Base-by-base conservation (phyloP, 305 asterid genomes). In the Stenogyne calaminthoides region DNA sequence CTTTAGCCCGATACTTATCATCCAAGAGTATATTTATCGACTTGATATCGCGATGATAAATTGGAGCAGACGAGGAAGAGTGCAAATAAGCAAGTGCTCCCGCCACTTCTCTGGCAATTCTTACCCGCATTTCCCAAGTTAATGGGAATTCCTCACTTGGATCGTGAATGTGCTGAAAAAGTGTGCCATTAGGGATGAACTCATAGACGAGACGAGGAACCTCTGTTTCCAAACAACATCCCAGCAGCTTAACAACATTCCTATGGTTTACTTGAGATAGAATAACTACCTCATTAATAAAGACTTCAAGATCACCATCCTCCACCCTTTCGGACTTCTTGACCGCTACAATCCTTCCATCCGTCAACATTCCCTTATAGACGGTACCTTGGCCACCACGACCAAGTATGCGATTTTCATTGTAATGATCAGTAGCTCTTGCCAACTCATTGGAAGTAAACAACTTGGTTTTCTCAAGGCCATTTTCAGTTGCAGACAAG, bases 231-330 rank as follows among this genome's bases (percentile, higher is more conserved):
- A 80, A 55, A 39, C 86, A 82, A 68, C 84, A 79, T 10, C 86
- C 86, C 5, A 76, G n/a, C 14, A 83, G 8, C 54, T 54, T 80
- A 16, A 80, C 84, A 0, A 80, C 63, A 59, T 83, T 77, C n/a
- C 81, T 72, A 9, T 83, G 87, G 64, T 80, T 83, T 10, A 83
- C 44, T 5, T 80, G 83, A 2, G 84, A 80, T 7, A 83, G 67
- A 71, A 83, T 75, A 27, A 78, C 79, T 3, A 83, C 76, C 72
- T 80, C 87, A 12, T 83, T 83, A 29, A 83, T 75, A 74, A 83
- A 83, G 25, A 46, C 74, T 72, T 77, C 77, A 22, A 77, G 14
- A 25, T 78, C 83, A 5, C 73, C 72, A 34, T 75, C 81, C 3
- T 72, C 71, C 9, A 83, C 75, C 72, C 19, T 75, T 36, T 39